Evolutionary conservation across 1,139 yeast genomes (phyloP), one percentile per base, ranked within the genome.

Genomic region (Scheffersomyces parashehatae): DNA sequence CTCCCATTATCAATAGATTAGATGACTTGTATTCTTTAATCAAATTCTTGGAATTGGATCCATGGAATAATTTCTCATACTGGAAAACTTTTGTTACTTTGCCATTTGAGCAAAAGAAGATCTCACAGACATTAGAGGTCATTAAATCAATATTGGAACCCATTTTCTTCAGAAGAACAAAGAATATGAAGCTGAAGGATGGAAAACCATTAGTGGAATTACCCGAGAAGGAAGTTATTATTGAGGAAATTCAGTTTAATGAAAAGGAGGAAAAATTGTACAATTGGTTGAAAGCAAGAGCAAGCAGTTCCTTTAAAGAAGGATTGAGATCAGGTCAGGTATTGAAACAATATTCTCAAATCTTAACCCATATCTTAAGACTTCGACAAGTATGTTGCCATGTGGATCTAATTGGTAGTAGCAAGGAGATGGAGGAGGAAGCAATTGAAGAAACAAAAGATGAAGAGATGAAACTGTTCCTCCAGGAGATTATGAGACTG

Each of bases 311-410:
- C 1, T 89, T 90, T 48, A 69, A 68, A 34, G 84, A 81, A 42
- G 83, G 85, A 37, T 62, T 85, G 42, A 67, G 77, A 33, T 75
- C 75, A 3, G 97, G 97, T 2, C 80, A 85, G 48, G 69, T 88
- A n/a, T 64, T 88, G 55, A 83, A 81, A 49, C 81, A 79, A 46
- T 91, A 88, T 59, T 81, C 95, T 1, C 84, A 88, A 36, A 88
- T 93, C 51, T 68, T 93, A 50, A 85, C 95, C 1, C 95, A 88
- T 58, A 85, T 93, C 47, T 65, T 91, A 49, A 73, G 98, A 44
- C 70, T 93, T 36, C 74, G 98, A 44, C 98, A 93, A 60, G 81
- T 87, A 0, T 93, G 98, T 59, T 89, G 97, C 58, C 97, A 93
- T 60, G 78, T 86, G 13, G 79, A 79, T 43, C 67, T 88, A 45